A percentile compares a stretch with the other conserved stretches of the same genome.
Conservation (phyloP, 2,329 filamentous ascomycete genomes). For the Cadophora gregata region DNA sequence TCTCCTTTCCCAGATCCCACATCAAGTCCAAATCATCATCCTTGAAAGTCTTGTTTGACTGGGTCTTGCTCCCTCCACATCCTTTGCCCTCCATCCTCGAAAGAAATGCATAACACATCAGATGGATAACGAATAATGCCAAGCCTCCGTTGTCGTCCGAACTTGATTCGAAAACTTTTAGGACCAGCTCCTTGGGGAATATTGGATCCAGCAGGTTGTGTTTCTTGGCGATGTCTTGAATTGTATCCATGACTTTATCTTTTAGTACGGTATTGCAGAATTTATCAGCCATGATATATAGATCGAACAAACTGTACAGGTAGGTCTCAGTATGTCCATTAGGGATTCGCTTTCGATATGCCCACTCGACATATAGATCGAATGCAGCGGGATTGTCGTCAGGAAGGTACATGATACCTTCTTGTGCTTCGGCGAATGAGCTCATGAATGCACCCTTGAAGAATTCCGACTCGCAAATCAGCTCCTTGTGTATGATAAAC, state of each 20-base stretch:
- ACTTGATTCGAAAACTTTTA: background rate
- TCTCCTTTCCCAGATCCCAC: background rate
- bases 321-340: background rate
- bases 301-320: slow-evolving; percentile 17
- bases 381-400: slow-evolving; percentile 8
- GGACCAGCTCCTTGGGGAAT: background rate
- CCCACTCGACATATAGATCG: background rate
- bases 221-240: background rate
- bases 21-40: background rate
- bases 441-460: slow-evolving; percentile 20
- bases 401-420: background rate
- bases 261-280: slow-evolving; percentile 9
- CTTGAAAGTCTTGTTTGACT: background rate
- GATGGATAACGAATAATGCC: background rate
- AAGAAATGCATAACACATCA: background rate
- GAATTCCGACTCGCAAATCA: slow-evolving; percentile 27
- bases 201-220: background rate
- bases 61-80: background rate
- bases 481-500: slow-evolving; percentile 35
- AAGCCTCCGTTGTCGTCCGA: background rate
- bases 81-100: background rate
- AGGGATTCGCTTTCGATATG: slow-evolving; percentile 1
- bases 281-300: slow-evolving; percentile 4
- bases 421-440: background rate
- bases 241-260: slow-evolving; percentile 13